Base-by-base conservation (phyloP, 495 filamentous ascomycete species). In the Lasiosphaeriaceae sp. region DNA sequence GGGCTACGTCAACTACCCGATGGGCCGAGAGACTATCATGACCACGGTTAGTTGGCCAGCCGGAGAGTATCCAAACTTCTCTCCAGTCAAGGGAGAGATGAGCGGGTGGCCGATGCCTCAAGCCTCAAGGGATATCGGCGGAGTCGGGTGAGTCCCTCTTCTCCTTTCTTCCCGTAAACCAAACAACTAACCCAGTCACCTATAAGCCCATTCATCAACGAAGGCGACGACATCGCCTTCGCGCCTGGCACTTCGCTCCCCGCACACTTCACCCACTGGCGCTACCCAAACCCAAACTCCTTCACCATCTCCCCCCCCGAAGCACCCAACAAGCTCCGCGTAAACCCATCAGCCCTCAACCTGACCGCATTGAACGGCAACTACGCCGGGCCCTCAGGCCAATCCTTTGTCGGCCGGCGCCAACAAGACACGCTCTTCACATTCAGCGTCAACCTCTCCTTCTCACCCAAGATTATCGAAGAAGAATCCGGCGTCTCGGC, bases 1-100 rank as follows among this genome's bases (percentile, higher is more conserved):
- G 0, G 68, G 68, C 21, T 77, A 73, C 31, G 45, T 74, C n/a
- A 73, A 77, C 44, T 83, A 78, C 53, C 80, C 81, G 22, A 84
- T 86, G 82, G 83, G 81, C 21, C 66, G 84, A 0, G 85, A 86
- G 66, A 82, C 80, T 0, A 68, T 84, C 21, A 68, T 88, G 50
- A 74, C 75, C 2, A 72, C 80, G 0, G 81, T 80, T 0, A 69
- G 64, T 26, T 88, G 83, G 84, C 54, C 68, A 1, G 54, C 65
- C 0, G 72, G 65, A 2, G 54, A 75, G 29, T 75, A 61, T 60
- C 79, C 79, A 0, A 47, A 73, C 9, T 74, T 71, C 57, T 68
- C 76, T 17, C 69, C 66, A 4, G 70, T 84, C 61, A 60, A 65
- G 37, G 80, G 79, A 14, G 52, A 66, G 46, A 74, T 79, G 70